A percentile compares a stretch with the other conserved stretches of the same genome.
These are phyloP conservation scores for Trichoderma aggressivum DNA, from an alignment of 2,329 filamentous ascomycete species.

Conservation along the genomic window DNA sequence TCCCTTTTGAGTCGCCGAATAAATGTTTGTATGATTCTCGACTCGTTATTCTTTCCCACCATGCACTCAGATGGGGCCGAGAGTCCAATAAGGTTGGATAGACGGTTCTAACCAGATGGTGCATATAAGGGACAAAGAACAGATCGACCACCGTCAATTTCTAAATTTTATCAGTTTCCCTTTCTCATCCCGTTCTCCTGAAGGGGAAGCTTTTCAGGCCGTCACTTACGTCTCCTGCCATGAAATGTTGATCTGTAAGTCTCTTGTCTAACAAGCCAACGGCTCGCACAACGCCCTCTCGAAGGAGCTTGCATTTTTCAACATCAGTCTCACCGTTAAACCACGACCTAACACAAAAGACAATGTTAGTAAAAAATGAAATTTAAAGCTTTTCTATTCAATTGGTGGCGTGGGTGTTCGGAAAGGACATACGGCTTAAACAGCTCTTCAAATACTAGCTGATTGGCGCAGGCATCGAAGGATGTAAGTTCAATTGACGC, in stretches of 20 bases:
- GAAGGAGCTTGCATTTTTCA: background rate
- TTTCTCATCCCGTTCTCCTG: background rate
- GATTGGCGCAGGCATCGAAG: background rate
- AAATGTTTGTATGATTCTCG: background rate
- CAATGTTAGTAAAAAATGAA: background rate
- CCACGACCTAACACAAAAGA: background rate
- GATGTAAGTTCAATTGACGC: constrained; percentile 5
- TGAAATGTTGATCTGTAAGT: background rate
- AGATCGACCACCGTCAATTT: background rate
- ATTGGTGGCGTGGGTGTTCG: no score
- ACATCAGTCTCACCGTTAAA: background rate
- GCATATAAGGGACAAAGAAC: constrained; percentile 2
- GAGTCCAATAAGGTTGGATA: background rate
- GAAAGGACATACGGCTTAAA: background rate
- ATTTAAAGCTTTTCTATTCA: fast-evolving
- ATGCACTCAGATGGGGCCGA: background rate
- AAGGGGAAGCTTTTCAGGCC: background rate
- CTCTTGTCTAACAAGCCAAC: background rate
- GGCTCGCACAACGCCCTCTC: background rate
- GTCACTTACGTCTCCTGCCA: constrained; percentile 2
- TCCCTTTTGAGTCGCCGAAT: background rate
- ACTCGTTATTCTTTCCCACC: background rate
- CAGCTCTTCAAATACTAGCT: background rate
- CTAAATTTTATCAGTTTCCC: background rate
- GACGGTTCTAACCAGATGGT: background rate